phyloP scores from a whole-genome alignment of 2,329 filamentous ascomycete genomes.

The Aspergillus oerlinghausenensis region DNA sequence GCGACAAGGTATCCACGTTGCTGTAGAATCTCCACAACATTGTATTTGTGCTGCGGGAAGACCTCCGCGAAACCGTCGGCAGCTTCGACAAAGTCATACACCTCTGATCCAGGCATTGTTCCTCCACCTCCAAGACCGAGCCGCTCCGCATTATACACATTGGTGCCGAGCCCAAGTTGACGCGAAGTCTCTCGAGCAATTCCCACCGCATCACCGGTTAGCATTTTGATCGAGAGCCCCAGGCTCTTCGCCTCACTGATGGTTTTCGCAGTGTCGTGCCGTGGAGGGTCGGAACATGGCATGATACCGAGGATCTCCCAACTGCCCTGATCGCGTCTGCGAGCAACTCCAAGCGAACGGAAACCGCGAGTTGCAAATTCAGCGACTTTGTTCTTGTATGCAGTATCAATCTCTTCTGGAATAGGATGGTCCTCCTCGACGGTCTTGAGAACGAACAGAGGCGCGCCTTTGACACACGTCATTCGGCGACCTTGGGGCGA shows the following conservation, averaged over 20 bases:
- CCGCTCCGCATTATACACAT: slow-evolving; percentile 89
- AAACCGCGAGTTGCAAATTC: slow-evolving; percentile 92
- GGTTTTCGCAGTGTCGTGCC: slow-evolving; percentile 84
- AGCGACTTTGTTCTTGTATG: slow-evolving; percentile 88
- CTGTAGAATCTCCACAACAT: slow-evolving; percentile 88
- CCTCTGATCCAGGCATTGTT: slow-evolving; percentile 89
- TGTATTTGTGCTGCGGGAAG: slow-evolving; percentile 93
- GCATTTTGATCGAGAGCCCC: slow-evolving; percentile 90
- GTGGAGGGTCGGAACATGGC: slow-evolving; percentile 88
- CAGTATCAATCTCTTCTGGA: slow-evolving; percentile 69
- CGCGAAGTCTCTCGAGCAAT: slow-evolving; percentile 89
- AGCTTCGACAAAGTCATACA: slow-evolving; percentile 93
- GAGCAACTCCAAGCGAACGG: slow-evolving; percentile 87
- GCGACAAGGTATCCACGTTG: slow-evolving; percentile 90
- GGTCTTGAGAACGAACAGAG: slow-evolving; percentile 79
- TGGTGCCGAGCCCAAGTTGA: slow-evolving; percentile 85
- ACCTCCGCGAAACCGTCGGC: slow-evolving; percentile 93
- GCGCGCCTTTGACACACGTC: slow-evolving; percentile 85
- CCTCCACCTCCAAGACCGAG: slow-evolving; percentile 85
- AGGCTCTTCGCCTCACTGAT: slow-evolving; percentile 85
- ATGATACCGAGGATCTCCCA: slow-evolving; percentile 96
- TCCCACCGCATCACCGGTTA: slow-evolving; percentile 90
- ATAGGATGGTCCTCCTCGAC: slow-evolving; percentile 82
- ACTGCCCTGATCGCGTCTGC: slow-evolving; percentile 72
- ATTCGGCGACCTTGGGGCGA: slow-evolving; percentile 79